Evolutionary conservation across 2,329 filamentous ascomycete genomes (phyloP), one percentile per base, ranked within the genome.

Genomic region (Trichoderma hamatum): DNA sequence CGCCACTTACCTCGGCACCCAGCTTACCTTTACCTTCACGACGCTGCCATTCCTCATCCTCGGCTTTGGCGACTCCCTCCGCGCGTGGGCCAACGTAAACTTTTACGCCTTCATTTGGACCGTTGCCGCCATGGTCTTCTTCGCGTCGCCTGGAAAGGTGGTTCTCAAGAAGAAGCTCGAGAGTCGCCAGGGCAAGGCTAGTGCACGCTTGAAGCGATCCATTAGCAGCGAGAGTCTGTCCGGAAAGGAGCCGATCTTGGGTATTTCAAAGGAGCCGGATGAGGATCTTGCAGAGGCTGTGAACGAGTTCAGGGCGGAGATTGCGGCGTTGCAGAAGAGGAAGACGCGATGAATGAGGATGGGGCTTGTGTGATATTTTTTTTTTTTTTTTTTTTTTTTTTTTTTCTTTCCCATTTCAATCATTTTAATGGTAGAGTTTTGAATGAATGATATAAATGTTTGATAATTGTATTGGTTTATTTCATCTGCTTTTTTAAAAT

Each of bases 41-140:
- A 92, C 90, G 0, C 86, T 90, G 0, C 96, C 96, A 0, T 99
- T 99, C 80, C 86, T 97, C 55, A 83, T 97, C 49, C 90, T 99
- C 28, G 85, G 84, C 26, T 88, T 97, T 72, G 81, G 84, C 21
- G 86, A 89, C 70, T 94, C 91, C 11, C 79, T 96, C 52, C 82
- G 84, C 2, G 90, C 92, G 69, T 99, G 96, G 96, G 82, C 88
- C 0, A 88, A 92, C 52, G 92, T 97, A 43, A 96, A 97, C 81
- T 98, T 94, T 82, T 99, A 96, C 80, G 89, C 88, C 36, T 83
- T 96, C 67, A 76, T 94, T 71, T 90, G 89, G 72, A 91, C 91
- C 1, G 80, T 83, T 11, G 78, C 81, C 0, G 88, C 89, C 21
- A 87, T 94, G 68, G 87, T 83, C 9, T 91, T 97, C 82, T 97